Evolutionary conservation across 1,139 yeast species (phyloP), one percentile per base, ranked within the genome.

Genomic region (Hansenula sp.): DNA sequence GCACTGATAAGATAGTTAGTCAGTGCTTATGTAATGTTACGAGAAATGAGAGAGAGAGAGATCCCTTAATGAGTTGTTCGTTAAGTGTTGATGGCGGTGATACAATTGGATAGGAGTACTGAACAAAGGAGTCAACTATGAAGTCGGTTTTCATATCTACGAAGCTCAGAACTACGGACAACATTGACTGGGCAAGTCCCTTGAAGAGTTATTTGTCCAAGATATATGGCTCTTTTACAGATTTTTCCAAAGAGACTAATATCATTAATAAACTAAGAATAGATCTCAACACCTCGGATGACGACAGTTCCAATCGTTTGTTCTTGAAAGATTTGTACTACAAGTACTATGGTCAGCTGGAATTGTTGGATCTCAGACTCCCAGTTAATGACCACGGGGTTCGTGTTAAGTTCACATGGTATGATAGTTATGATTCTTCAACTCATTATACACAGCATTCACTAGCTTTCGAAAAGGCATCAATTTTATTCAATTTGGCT

Each of bases 401-500:
- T 48, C 70, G 74, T 45, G 62, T 84, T 32, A 72, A 76, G 38
- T 90, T 90, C 61, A 73, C 78, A 1, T 92, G 98, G 98, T 68
- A 66, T 48, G 96, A 90, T 58, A 83, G 92, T 8, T 82, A 79
- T 55, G 68, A 68, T 34, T 72, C 70, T 41, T 61, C 68, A 19
- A 75, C 75, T 32, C 65, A 71, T 32, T 76, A 82, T 10, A 66
- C 77, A 1, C 88, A 82, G 55, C 73, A 71, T 51, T 78, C 86
- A 2, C 59, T 88, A 38, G 90, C 96, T 0, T 90, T 86, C 57
- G 98, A 92, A 56, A 92, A 92, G 63, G 96, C 97, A 2, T 79
- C 87, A 25, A 66, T 84, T 2, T 66, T 92, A 42, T 92, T 82
- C 68, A 90, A 90, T 55, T 63, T 82, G 38, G 96, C 85, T 0